These are phyloP conservation scores for Phytophthora pluvialis DNA, from an alignment of 352 stramenopile genomes.

Conservation along the genomic window DNA sequence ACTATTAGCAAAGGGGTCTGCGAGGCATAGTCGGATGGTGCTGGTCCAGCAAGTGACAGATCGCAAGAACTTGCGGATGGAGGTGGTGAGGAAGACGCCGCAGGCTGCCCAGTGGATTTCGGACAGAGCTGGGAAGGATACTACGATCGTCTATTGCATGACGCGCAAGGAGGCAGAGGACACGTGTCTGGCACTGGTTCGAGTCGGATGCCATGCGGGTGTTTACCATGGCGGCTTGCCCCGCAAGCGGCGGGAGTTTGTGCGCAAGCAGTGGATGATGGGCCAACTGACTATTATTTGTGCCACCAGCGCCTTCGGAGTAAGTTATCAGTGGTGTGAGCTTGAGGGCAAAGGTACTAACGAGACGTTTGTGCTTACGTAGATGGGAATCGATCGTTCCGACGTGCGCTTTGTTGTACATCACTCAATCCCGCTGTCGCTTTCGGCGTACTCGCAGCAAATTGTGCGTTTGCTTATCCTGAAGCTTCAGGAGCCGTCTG, in stretches of 20 bases:
- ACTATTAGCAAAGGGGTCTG: too few species aligned
- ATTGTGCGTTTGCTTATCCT: slow-evolving; percentile 50
- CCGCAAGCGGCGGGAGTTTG: slow-evolving; percentile 64
- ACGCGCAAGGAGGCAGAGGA: slow-evolving; percentile 75
- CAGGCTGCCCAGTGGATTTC: slow-evolving; percentile 40
- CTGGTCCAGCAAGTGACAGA: slow-evolving; percentile 73
- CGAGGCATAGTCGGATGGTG: slow-evolving; percentile 43
- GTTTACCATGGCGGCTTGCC: slow-evolving; percentile 78
- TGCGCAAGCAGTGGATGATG: slow-evolving; percentile 83
- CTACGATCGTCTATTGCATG: slow-evolving; percentile 80
- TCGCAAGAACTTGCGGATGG: slow-evolving; percentile 64
- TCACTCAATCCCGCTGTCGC: slow-evolving; percentile 66
- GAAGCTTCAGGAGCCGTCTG: background rate
- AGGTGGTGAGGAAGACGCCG: slow-evolving; percentile 58
- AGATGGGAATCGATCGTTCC: slow-evolving; percentile 84
- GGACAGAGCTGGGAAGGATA: slow-evolving; percentile 29
- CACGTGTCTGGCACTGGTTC: slow-evolving; percentile 58
- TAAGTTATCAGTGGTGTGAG: slow-evolving; percentile 24
- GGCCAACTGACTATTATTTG: slow-evolving; percentile 76
- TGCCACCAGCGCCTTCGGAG: slow-evolving; percentile 80
- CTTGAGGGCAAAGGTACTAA: slow-evolving; percentile 1
- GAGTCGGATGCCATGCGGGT: slow-evolving; percentile 55
- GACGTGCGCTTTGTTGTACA: slow-evolving; percentile 84
- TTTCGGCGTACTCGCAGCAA: slow-evolving; percentile 79
- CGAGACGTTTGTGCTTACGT: slow-evolving; percentile 5